Evolutionary conservation across 1,284 basidiomycete genomes (phyloP), one percentile per base, ranked within the genome.

Genomic region (Cerioporus squamosus): DNA sequence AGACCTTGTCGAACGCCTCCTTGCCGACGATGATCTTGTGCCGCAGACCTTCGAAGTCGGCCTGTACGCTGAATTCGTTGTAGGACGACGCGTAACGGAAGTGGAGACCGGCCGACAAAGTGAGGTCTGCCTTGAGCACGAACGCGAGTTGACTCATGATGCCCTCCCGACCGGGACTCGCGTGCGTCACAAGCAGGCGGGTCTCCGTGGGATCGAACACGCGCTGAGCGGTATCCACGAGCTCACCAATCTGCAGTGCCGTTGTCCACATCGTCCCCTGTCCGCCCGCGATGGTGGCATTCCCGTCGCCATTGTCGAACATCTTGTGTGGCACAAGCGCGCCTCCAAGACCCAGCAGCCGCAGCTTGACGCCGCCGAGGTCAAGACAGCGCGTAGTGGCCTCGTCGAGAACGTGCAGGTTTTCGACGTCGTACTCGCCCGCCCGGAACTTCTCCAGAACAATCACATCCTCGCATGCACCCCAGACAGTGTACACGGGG

Each of bases 201-300:
- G 96, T 98, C 76, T 99, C 97, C 26, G 93, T 85, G 12, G 88
- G 86, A 73, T 99, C 97, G 72, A 88, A 96, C 47, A 95, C 94
- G 63, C 95, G 87, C 73, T 98, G 94, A 2, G 97, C 95, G 1
- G 95, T 98, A 75, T 99, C 97, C 55, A 99, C 90, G 44, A 99
- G 88, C 75, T 99, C 97, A 62, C 97, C 97, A 44, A 99, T 93
- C 75, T 99, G 97, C 24, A 99, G 83, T 5, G 95, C 93, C 0
- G 97, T 99, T 0, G 95, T 94, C 97, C 97, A 99, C 91, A 98
- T 98, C 22, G 96, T 98, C 26, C 97, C 97, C 71, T 95, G 93
- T 1, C 94, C 97, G 44, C 97, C 97, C 0, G 97, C 97, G 64
- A 99, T 98, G 12, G 97, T 98, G 2, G 94, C 96, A 48, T 81